Conservation (phyloP, 2,329 filamentous ascomycete genomes). For the Xylaria sp. region DNA sequence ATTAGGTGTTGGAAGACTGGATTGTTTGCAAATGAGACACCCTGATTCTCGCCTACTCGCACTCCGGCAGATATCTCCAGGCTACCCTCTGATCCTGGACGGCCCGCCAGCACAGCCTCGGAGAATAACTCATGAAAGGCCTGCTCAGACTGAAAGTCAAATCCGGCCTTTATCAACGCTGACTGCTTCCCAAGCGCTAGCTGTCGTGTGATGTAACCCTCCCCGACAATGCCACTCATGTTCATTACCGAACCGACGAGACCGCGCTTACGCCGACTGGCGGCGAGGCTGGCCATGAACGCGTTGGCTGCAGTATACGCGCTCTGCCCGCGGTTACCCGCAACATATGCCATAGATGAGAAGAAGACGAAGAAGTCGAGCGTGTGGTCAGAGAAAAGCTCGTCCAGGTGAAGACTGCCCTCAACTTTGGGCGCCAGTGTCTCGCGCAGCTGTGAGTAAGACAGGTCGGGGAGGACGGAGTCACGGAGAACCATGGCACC, state of each 20-base stretch:
- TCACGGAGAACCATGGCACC: slow-evolving; percentile 47
- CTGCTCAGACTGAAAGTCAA: too few relatives aligned
- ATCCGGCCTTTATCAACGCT: too few relatives aligned
- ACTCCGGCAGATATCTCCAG: too few relatives aligned
- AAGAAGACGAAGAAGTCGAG: slow-evolving; percentile 52
- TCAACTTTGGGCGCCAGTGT: slow-evolving; percentile 46
- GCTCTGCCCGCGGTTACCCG: slow-evolving; percentile 46
- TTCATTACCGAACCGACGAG: slow-evolving; percentile 37
- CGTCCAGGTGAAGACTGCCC: slow-evolving; percentile 43
- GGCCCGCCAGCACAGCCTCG: too few relatives aligned
- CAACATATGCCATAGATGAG: slow-evolving; percentile 44
- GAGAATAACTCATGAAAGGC: too few relatives aligned
- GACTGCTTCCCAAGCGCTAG: too few relatives aligned
- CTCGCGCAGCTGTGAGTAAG: slow-evolving; percentile 41
- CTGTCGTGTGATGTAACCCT: slow-evolving; percentile 36
- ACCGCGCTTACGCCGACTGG: slow-evolving; percentile 36
- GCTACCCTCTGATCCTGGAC: too few relatives aligned
- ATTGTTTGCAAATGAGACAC: too few relatives aligned
- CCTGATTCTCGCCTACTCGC: too few relatives aligned
- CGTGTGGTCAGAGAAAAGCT: slow-evolving; percentile 36
- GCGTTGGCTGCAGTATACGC: slow-evolving; percentile 47
- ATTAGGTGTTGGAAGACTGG: too few relatives aligned
- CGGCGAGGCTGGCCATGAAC: slow-evolving; percentile 44
- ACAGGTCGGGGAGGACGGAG: slow-evolving; percentile 34
- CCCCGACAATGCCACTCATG: slow-evolving; percentile 34